Base-by-base conservation (phyloP, 768 basidiomycete species). In the Agaricus blazei region DNA sequence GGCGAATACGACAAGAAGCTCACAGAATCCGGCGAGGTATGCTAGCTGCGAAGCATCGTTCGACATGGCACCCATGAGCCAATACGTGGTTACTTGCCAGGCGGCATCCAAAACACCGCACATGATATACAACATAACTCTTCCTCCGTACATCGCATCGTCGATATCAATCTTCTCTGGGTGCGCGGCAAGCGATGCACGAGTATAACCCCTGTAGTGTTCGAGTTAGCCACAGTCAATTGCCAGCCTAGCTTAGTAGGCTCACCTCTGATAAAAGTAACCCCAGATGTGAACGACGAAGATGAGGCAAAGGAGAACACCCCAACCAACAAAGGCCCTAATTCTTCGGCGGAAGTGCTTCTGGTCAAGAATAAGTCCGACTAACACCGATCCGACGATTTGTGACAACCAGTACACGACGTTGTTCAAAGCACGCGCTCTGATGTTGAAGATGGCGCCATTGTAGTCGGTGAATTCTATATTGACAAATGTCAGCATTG, bases 31-130 rank as follows among this genome's bases (percentile, higher is more conserved):
- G 14, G 84, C 74, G 62, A 93, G 86, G 64, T 90, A 79, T 0
- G 90, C 90, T 23, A 93, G 80, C 65, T 89, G 90, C 1, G 77
- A 80, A 7, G 87, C 82, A 66, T 91, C 84, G 60, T 92, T 91
- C 23, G 87, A 88, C 85, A 93, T 88, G 11, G 87, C 85, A 40
- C 90, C 90, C 80, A 90, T 85, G 61, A 88, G 73, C 87, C 88
- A 90, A 66, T 90, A 90, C 4, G 84, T 82, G 0, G 83, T 82
- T 1, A 87, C 90, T 66, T 93, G 91, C 88, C 90, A 93, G 81
- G 89, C 85, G 1, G 90, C 76, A 59, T 93, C 91, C 57, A 90
- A 75, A 9, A 92, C 64, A 27, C 89, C 87, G 58, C 82, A 88
- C 68, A 84, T 80, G 59, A 88, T 80, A 68, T 84, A 90, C 4